Percentiles rank a stretch among this genome's conserved stretches.
Evolutionary conservation across 129 eudicot species (phyloP).

Genomic region (Flaveria sonorensis): DNA sequence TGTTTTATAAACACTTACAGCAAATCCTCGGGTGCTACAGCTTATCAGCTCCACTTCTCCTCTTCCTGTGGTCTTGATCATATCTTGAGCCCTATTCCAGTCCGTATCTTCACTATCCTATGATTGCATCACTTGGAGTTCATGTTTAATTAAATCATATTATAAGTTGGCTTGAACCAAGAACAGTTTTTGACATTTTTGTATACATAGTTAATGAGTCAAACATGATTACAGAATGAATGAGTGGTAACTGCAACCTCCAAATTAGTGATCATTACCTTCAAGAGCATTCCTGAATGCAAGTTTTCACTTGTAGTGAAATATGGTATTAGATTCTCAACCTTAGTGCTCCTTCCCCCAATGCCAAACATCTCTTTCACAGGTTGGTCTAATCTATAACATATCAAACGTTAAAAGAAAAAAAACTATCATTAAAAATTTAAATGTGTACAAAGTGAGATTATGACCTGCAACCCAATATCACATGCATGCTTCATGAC

Average conservation of each 20-base stretch:
- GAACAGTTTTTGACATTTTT: neutral
- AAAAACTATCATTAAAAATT: too few relatives aligned
- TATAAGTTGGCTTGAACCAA: neutral
- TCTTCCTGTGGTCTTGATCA: conserved; percentile 59
- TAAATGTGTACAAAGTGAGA: neutral
- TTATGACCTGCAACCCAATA: conserved; percentile 12
- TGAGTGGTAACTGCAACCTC: neutral
- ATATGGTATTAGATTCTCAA: conserved; percentile 35
- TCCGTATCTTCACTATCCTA: conserved; percentile 73
- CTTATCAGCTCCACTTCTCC: conserved; percentile 82
- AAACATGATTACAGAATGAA: neutral
- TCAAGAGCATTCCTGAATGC: conserved; percentile 42
- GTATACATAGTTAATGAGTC: neutral
- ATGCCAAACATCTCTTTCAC: conserved; percentile 36
- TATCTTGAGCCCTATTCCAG: conserved; percentile 72
- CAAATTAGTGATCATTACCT: conserved; percentile 42
- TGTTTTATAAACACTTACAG: conserved; percentile 49
- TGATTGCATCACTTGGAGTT: conserved; percentile 25
- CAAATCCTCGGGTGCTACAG: conserved; percentile 76
- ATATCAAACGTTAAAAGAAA: conserved; percentile 15
- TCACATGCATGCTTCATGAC: conserved; percentile 3
- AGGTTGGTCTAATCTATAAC: conserved; percentile 67
- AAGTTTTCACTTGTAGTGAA: conserved; percentile 41
- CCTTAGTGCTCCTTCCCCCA: conserved; percentile 23
- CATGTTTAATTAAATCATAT: neutral